Conservation (phyloP, 169 alveolate genomes). For the Plasmodium gonderi region DNA sequence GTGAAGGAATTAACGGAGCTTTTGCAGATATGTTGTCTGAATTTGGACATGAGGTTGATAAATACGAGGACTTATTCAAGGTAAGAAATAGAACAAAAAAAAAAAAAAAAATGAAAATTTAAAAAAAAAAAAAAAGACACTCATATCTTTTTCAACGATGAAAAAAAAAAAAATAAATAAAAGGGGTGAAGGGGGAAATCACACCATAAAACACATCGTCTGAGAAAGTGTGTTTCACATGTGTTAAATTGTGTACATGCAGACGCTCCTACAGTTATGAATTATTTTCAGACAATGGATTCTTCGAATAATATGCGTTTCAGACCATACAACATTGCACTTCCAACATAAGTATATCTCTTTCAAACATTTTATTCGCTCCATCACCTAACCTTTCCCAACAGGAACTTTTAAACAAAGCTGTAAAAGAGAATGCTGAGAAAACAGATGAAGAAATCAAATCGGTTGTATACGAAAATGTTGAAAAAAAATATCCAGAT, state of each 20-base stretch:
- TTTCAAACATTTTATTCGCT: background rate
- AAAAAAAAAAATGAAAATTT: background rate
- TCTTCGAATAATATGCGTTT: too few species aligned
- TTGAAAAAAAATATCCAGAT: constrained; percentile 66
- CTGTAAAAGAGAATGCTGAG: constrained; percentile 42
- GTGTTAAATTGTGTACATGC: background rate
- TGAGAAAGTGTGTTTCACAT: too few species aligned
- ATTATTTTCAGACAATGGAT: too few species aligned
- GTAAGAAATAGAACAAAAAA: constrained; percentile 3
- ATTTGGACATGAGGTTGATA: constrained; percentile 77
- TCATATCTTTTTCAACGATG: background rate
- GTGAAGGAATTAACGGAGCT: constrained; percentile 77
- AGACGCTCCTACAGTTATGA: too few species aligned
- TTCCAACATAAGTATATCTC: background rate
- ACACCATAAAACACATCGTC: too few species aligned
- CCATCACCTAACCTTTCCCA: background rate
- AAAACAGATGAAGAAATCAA: constrained; percentile 69
- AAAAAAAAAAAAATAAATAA: constrained; percentile 37
- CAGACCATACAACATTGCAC: too few species aligned
- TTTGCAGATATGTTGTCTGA: constrained; percentile 75
- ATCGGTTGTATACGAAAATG: constrained; percentile 51
- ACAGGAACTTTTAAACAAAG: constrained; percentile 55
- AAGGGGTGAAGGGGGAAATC: too few species aligned
- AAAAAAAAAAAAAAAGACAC: too few species aligned
- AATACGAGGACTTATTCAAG: constrained; percentile 76